Percentiles rank a stretch among this genome's conserved stretches.
Evolutionary conservation across 139 green algal species (phyloP).

Genomic region (Chlorella sp.): DNA sequence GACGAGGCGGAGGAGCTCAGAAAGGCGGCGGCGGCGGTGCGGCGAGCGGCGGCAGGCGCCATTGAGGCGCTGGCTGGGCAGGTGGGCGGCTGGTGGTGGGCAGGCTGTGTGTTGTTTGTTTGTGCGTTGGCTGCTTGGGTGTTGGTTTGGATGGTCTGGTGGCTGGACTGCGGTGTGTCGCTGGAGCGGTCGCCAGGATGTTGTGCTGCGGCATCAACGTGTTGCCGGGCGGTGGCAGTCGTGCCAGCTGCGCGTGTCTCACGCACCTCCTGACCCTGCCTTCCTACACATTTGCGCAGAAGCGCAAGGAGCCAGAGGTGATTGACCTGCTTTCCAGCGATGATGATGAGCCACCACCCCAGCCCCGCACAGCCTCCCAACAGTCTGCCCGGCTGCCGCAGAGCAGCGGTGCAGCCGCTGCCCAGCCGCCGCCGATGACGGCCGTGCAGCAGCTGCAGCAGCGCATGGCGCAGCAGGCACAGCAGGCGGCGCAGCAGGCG

Average conservation of each 20-base stretch:
- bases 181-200: background rate
- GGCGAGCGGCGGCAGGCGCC: background rate
- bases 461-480: background rate
- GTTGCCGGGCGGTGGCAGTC: background rate
- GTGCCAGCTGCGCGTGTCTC: background rate
- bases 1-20: conserved; percentile 20
- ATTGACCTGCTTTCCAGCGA: conserved; percentile 47
- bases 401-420: background rate
- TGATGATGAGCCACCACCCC: background rate
- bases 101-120: too few relatives aligned
- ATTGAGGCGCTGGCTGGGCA: conserved; percentile 10
- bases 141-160: background rate
- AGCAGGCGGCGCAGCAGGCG: background rate
- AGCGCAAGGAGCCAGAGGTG: conserved; percentile 42
- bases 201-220: background rate
- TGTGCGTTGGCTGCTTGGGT: background rate
- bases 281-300: background rate
- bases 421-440: background rate
- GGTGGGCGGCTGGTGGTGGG: background rate
- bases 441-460: conserved; percentile 6
- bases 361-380: background rate
- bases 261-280: background rate
- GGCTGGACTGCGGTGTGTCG: background rate
- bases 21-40: conserved; percentile 9
- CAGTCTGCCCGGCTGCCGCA: background rate